Base-by-base conservation (phyloP, 352 stramenopile species). In the Pythium grandisporangium region DNA sequence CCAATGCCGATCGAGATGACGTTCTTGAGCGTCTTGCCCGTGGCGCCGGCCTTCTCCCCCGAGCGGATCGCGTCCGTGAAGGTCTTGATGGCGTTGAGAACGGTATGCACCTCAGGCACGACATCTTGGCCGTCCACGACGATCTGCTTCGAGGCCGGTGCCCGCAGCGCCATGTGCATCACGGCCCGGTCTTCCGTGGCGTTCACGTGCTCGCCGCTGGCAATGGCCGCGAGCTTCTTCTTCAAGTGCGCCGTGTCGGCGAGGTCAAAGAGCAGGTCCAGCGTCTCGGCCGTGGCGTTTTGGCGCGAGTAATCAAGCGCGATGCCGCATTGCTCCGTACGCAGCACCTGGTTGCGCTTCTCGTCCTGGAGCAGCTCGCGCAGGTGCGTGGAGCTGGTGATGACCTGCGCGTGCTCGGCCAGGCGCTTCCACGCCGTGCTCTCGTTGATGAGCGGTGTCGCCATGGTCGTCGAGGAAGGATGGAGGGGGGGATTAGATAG, bases 1-100 rank as follows among this genome's bases (percentile, higher is more conserved):
- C 96, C 96, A 47, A 98, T 98, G 13, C 95, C 95, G 43, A 99
- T 95, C 24, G 92, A 97, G 27, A 99, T 70, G 36, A 99, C 80
- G 59, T 97, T 97, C 49, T 77, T 95, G 6, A 99, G 56, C 24
- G 47, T 32, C 64, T 99, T 98, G 44, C 95, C 95, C 11, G 96
- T 99, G 43, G 81, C 90, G 16, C 95, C 91, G 34, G 68, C 47
- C 51, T 82, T 70, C 33, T 76, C 55, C 27, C 96, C 95, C 17
- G 66, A 85, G 34, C 95, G 85, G 26, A 99, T 83, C 8, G 65
- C 71, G 37, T 87, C 58, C 3, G 93, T 88, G 60, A 99, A 99
- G 19, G 69, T 50, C 42, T 94, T 92, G 49, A 99, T 95, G 45
- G 90, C 74, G 68, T 97, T 80, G 33, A 98, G 73, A 22, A 98